Base-by-base conservation (phyloP, 257 asterid species). In the Ilex aquifolium region DNA sequence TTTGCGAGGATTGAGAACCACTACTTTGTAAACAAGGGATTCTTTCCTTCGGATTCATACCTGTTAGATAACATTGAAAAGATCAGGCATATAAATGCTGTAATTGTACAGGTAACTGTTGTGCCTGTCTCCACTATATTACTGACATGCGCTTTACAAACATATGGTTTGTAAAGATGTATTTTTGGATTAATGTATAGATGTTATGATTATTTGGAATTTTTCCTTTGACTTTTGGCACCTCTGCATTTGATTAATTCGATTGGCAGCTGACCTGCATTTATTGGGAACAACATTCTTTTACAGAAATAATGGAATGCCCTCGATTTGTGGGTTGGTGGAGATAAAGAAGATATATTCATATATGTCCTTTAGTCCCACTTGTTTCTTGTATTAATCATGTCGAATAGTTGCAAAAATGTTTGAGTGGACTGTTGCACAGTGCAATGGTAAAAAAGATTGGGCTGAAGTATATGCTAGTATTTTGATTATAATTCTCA, bases 1-100 rank as follows among this genome's bases (percentile, higher is more conserved):
- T 92, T 92, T 76, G 97, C 97, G 48, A 82, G 99, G 91, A 89
- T 92, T 75, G 99, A 92, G 86, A 92, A 89, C 73, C 97, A 92
- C 82, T 92, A 89, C 83, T 92, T 92, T 64, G 79, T 85, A 80
- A 92, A 89, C 86, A 83, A 76, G 76, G 99, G 99, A 14, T 92
- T 92, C 74, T 79, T 92, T 40, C 59, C 91, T 55, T 70, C 90
- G 0, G 97, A 89, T 56, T 87, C 99, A 7, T 89, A 62, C 79
- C 78, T 92, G 78, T 74, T 92, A 79, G 99, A 92, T 67, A 92
- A 89, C 64, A 44, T 92, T 44, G 97, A 82, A 56, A 89, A 92
- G 86, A 89, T 89, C 68, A 83, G 61, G 83, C 96, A 92, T 61
- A 85, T 92, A 71, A 75, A 81, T 74, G 72, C 99, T 6, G 80